Evolutionary conservation across 768 basidiomycete species (phyloP), one percentile per base, ranked within the genome.

Genomic region (Mycena crocata): DNA sequence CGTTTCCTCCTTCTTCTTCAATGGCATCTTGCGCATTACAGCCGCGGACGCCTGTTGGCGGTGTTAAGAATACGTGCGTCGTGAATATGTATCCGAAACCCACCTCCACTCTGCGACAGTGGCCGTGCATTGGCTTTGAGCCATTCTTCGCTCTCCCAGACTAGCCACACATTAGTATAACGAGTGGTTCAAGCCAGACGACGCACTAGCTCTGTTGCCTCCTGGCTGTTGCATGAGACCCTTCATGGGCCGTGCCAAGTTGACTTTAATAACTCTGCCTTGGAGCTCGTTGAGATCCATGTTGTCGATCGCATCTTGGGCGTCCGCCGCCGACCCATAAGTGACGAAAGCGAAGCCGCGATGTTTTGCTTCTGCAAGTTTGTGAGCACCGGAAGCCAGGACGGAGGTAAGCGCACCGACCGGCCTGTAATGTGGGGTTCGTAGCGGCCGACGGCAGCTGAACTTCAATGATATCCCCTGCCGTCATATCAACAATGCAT

Each of bases 91-190:
- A 31, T 50, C 4, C 9, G 34, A 10, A 13, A 35, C 28, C 75
- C 82, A 90, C 93, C 93, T 80, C 92, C 93, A 71, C 90, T 90
- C 71, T 90, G 85, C 15, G 88, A 85, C 52, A 93, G 80, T 14
- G 93, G 92, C 73, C 95, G 93, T 3, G 92, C 90, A 76, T 96
- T 83, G 72, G 91, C 84, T 76, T 89, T 82, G 32, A 97, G 80
- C 96, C 96, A 98, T 67, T 98, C 95, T 78, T 98, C 96, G 0
- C 93, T 92, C 75, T 96, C 94, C 96, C 96, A 98, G 70, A 98
- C 96, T 97, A 31, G 31, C 42, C 37, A 26, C 31, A 73, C 12
- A 61, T 42, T 35, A 31, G 45, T 28, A 14, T 1, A 31, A 57
- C 13, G 31, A 57, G 40, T 19, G 35, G n/a, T 34, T 49, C 30